phyloP scores from a whole-genome alignment of 169 alveolate genomes.

The Plasmodium berghei region DNA sequence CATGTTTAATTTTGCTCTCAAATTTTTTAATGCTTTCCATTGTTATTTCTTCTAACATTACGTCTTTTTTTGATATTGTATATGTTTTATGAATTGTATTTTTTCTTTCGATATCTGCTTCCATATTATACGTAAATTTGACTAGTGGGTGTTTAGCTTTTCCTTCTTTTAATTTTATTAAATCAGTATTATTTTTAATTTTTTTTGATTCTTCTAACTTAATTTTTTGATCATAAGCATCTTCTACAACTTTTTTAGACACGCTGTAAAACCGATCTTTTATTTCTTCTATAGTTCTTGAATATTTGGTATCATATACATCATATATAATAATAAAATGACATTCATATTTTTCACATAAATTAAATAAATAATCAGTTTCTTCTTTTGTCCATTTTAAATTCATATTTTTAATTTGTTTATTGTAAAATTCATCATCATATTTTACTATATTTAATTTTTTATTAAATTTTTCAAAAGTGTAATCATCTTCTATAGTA shows the following conservation, averaged over 20 bases:
- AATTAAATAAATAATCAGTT: constrained; percentile 87
- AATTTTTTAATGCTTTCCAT: constrained; percentile 82
- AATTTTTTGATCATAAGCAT: constrained; percentile 85
- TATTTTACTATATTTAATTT: constrained; percentile 82
- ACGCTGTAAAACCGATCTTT: constrained; percentile 89
- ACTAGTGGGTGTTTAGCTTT: constrained; percentile 87
- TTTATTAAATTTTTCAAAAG: constrained; percentile 83
- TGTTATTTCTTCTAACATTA: constrained; percentile 77
- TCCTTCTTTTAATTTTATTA: constrained; percentile 86
- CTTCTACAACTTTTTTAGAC: constrained; percentile 87
- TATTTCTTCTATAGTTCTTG: constrained; percentile 86
- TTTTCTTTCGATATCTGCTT: constrained; percentile 88
- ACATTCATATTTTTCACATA: constrained; percentile 89
- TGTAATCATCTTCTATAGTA: constrained; percentile 75
- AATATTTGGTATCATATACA: constrained; percentile 83
- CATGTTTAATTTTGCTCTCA: constrained; percentile 80
- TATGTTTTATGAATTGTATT: constrained; percentile 82
- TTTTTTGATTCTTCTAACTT: constrained; percentile 85
- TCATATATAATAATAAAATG: constrained; percentile 88
- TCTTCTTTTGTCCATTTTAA: constrained; percentile 88
- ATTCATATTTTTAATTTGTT: constrained; percentile 56
- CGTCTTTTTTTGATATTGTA: constrained; percentile 80
- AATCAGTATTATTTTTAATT: constrained; percentile 84
- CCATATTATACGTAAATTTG: constrained; percentile 86
- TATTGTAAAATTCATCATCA: constrained; percentile 83